Base-by-base conservation (phyloP, 306 rosid genomes). In the Vicia sativa region DNA sequence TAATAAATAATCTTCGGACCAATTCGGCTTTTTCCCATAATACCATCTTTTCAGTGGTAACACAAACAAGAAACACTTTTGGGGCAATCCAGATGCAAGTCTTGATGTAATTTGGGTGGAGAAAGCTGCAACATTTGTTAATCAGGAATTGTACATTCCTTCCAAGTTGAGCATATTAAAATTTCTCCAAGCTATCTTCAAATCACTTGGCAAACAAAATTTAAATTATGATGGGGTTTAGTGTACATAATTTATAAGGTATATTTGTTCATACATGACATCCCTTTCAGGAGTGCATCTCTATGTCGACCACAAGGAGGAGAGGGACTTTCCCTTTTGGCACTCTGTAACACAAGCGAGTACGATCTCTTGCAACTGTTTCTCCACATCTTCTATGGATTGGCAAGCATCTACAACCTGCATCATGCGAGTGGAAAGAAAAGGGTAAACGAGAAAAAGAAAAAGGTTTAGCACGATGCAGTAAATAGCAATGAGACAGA, bases 381-480 rank as follows among this genome's bases (percentile, higher is more conserved):
- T 90, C 90, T 88, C 96, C 39, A 86, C 84, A 53, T 79, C 89
- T 78, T 88, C 95, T 31, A 88, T 82, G 62, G 91, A 67, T 67
- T 72, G 92, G 78, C 80, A 75, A 19, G 96, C 97, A 73, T 90
- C 90, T 39, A 93, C 64, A 68, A 82, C 71, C 97, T 93, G 96
- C 78, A 80, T 63, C 79, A 52, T 49, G 69, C n/a, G 34, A 10
- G 46, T 37, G 58, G 25, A 69, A 31, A 52, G 9, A 69, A 55
- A 54, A 45, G n/a, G 5, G 35, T 26, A 37, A 11, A 3, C 15
- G 7, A 43, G 13, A 16, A 13, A 43, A 4, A n/a, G n/a, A 13
- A 43, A 11, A 14, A 49, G 21, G 18, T 39, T 76, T 34, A 77
- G 42, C 37, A 13, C 31, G 15, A 9, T n/a, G 50, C 45, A 57